A percentile compares a stretch with the other conserved stretches of the same genome.
These are phyloP conservation scores for Penicillium egyptiacum DNA, from an alignment of 495 filamentous ascomycete species.

Conservation along the genomic window DNA sequence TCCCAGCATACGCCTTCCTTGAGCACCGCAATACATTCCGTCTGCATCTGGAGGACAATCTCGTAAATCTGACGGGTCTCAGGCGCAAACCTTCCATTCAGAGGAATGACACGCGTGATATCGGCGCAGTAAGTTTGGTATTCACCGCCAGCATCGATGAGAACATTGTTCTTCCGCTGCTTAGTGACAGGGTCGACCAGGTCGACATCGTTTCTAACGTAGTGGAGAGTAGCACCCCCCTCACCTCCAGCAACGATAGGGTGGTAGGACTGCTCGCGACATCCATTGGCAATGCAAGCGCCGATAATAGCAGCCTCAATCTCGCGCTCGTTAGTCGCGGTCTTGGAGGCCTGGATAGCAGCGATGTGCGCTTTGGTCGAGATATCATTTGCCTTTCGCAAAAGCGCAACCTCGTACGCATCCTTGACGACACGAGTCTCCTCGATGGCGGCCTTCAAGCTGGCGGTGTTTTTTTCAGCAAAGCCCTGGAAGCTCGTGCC, in stretches of 20 bases:
- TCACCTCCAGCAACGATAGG: constrained; percentile 77
- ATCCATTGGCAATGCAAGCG: constrained; percentile 70
- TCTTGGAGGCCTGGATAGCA: constrained; percentile 63
- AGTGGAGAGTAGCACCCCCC: constrained; percentile 83
- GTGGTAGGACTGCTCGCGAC: constrained; percentile 78
- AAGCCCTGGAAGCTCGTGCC: constrained; percentile 64
- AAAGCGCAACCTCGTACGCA: constrained; percentile 78
- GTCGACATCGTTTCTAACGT: constrained; percentile 71
- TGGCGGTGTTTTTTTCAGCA: constrained; percentile 55
- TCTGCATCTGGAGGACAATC: constrained; percentile 84
- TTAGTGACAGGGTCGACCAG: constrained; percentile 44
- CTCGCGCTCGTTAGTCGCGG: constrained; percentile 75
- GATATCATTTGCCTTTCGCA: constrained; percentile 79
- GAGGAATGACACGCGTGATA: constrained; percentile 86
- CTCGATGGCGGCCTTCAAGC: constrained; percentile 76
- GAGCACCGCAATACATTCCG: constrained; percentile 66
- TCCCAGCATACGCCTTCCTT: constrained; percentile 84
- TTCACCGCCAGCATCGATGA: constrained; percentile 85
- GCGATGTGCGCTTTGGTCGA: constrained; percentile 73
- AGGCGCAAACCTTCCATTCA: constrained; percentile 69
- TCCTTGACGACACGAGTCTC: constrained; percentile 78
- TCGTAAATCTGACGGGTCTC: constrained; percentile 81
- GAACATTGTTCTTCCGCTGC: constrained; percentile 65
- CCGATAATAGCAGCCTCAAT: constrained; percentile 76
- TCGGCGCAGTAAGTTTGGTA: constrained; percentile 79